Evolutionary conservation across 768 basidiomycete genomes (phyloP).

Genomic region (Coprinellus micaceus): DNA sequence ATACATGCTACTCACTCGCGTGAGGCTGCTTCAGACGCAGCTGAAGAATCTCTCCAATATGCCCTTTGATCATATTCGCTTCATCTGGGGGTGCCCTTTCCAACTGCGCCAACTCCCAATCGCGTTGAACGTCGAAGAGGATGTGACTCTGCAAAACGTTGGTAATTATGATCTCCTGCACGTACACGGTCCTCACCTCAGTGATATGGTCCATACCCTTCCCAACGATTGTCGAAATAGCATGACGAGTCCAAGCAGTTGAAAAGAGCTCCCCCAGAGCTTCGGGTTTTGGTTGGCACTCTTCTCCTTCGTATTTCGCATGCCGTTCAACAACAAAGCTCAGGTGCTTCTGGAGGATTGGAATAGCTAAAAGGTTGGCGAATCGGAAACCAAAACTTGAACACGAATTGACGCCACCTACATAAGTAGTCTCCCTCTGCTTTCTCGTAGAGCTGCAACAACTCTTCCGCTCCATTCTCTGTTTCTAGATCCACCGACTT

Average conservation of each 20-base stretch:
- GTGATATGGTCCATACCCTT: constrained; percentile 62
- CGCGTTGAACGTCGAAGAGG: constrained; percentile 68
- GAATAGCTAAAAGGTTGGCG: constrained; percentile 52
- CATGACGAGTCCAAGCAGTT: constrained; percentile 54
- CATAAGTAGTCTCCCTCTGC: constrained; percentile 80
- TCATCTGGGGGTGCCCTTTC: constrained; percentile 43
- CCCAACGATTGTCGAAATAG: constrained; percentile 49
- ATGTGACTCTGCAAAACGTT: constrained; percentile 50
- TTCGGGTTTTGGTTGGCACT: constrained; percentile 39
- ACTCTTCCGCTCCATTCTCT: constrained; percentile 45
- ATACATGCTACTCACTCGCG: constrained; percentile 42
- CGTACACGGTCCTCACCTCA: constrained; percentile 38
- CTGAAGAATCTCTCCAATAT: constrained; percentile 59
- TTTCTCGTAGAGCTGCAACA: constrained; percentile 58
- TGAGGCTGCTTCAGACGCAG: constrained; percentile 74
- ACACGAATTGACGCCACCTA: constrained; percentile 35
- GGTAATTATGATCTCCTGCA: constrained; percentile 1
- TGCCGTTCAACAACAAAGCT: constrained; percentile 51
- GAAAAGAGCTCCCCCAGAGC: constrained; percentile 59
- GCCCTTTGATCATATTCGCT: constrained; percentile 43
- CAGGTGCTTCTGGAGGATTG: constrained; percentile 65
- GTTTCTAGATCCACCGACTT: constrained; percentile 49
- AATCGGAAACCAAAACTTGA: constrained; percentile 2
- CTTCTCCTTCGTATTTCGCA: constrained; percentile 37
- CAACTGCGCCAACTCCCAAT: constrained; percentile 71